Base-by-base conservation (phyloP, 495 filamentous ascomycete genomes). In the Sordaria brevicollis region DNA sequence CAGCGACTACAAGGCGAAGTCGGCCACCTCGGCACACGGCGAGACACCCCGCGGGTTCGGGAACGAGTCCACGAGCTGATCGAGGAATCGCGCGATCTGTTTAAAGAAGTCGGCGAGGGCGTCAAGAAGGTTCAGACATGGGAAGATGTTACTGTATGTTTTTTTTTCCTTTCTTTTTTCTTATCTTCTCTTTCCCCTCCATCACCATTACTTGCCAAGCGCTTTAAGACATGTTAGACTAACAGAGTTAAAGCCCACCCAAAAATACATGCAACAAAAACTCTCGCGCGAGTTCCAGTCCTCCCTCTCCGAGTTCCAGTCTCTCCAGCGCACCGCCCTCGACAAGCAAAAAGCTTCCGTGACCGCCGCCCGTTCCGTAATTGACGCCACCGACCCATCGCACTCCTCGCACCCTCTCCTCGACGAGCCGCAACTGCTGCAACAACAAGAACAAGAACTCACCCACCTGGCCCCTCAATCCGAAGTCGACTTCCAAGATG, bases 401-500 rank as follows among this genome's bases (percentile, higher is more conserved):
- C 69, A 74, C 65, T 74, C 69, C 25, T 65, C 75, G 68, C 73
- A 83, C 4, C 80, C 77, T 38, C 71, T 75, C 13, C 70, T 72
- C 29, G 65, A 68, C 6, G 71, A 78, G 70, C 81, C 84, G 34
- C 84, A 86, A 66, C 85, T 87, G 68, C 87, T 90, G 72, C 83
- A 86, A 34, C 84, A 86, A 67, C 91, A 93, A 75, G 85, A 94
- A 68, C 88, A 94, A 76, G 89, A 95, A 72, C 87, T 92, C 74
- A 83, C 90, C 33, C 91, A 90, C 17, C 86, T 98, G 1, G 95
- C 95, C 2, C 87, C 93, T 38, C 95, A 99, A 77, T 90, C 92
- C 76, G 95, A 99, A 75, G 95, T 99, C 66, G 93, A 98, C 75
- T 99, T 98, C 83, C 96, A 99, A 76, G 96, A 98, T 71, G 89